Conservation (phyloP, 2,329 filamentous ascomycete genomes). For the Aphanoascus verrucosus region DNA sequence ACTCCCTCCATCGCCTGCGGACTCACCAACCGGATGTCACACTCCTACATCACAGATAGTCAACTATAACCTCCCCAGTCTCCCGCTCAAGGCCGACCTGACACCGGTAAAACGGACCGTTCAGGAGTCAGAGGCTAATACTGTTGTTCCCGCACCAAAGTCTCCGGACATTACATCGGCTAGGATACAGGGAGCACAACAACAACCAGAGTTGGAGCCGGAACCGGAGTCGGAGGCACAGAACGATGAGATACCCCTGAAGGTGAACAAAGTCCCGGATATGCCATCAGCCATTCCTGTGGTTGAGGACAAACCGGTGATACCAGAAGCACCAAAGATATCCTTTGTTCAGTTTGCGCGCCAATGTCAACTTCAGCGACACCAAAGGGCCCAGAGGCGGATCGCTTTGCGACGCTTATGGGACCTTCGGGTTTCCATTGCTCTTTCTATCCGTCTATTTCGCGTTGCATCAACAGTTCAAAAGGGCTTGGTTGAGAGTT, state of each 20-base stretch:
- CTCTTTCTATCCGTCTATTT: constrained; percentile 34
- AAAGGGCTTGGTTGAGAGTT: constrained; percentile 36
- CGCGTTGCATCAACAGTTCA: constrained; percentile 34
- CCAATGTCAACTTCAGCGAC: constrained; percentile 33
- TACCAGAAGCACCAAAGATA: constrained; percentile 22
- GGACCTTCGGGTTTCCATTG: constrained; percentile 35
- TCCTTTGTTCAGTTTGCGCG: constrained; percentile 37
- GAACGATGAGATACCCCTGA: constrained; percentile 19
- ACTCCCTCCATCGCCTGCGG: constrained; percentile 24
- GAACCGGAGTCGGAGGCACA: not conserved
- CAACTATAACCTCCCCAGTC: constrained; percentile 16
- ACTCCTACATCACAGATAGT: constrained; percentile 22
- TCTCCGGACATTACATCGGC: not conserved
- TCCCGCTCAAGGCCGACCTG: not conserved
- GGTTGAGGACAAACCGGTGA: constrained; percentile 10
- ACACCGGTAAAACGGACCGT: not conserved
- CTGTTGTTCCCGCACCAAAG: not conserved
- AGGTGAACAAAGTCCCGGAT: constrained; percentile 12
- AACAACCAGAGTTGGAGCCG: too few species aligned
- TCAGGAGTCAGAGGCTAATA: not conserved
- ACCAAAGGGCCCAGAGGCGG: constrained; percentile 33
- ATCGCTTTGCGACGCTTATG: constrained; percentile 32
- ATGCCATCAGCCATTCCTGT: constrained; percentile 14
- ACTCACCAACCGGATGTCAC: constrained; percentile 28
- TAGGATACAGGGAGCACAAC: not conserved